phyloP scores from a whole-genome alignment of 768 basidiomycete species.

The Leccinum rimulosum region DNA sequence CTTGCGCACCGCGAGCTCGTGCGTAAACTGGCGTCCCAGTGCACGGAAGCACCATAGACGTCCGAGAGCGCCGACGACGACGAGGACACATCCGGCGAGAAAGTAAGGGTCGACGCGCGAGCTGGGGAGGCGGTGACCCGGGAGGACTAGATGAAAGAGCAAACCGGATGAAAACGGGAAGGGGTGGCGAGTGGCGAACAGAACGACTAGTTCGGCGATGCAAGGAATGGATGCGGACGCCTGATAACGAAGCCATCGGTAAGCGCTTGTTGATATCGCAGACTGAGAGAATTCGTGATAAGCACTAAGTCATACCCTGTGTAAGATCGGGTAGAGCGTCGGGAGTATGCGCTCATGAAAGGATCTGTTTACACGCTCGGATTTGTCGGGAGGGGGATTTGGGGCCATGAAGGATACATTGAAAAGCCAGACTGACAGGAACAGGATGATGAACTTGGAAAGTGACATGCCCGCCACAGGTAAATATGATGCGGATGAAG shows the following conservation, averaged over 20 bases:
- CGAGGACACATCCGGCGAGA: slow-evolving; percentile 27
- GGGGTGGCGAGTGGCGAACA: slow-evolving; percentile 18
- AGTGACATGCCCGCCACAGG: slow-evolving; percentile 15
- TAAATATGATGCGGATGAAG: not conserved
- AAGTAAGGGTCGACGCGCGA: slow-evolving; percentile 26
- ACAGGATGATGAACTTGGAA: slow-evolving; percentile 21
- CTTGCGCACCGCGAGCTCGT: slow-evolving; percentile 31
- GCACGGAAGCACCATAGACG: slow-evolving; percentile 37
- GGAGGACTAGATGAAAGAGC: slow-evolving; percentile 19
- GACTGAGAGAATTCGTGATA: not conserved
- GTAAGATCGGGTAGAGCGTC: slow-evolving; percentile 17
- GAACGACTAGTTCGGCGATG: slow-evolving; percentile 25
- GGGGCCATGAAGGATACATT: slow-evolving; percentile 27
- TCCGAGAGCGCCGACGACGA: slow-evolving; percentile 29
- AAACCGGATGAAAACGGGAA: slow-evolving; percentile 19
- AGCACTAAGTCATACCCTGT: slow-evolving; percentile 18
- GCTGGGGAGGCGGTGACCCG: slow-evolving; percentile 18
- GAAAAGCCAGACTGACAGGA: slow-evolving; percentile 28
- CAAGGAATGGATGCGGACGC: slow-evolving; percentile 30
- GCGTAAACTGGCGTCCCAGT: slow-evolving; percentile 36
- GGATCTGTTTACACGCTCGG: slow-evolving; percentile 18
- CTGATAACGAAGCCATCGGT: slow-evolving; percentile 7
- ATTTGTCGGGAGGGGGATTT: slow-evolving; percentile 15
- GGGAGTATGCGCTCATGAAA: slow-evolving; percentile 27
- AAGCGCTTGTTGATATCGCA: not conserved